phyloP scores from a whole-genome alignment of 2,329 filamentous ascomycete genomes.

The Cladosporium sp. region DNA sequence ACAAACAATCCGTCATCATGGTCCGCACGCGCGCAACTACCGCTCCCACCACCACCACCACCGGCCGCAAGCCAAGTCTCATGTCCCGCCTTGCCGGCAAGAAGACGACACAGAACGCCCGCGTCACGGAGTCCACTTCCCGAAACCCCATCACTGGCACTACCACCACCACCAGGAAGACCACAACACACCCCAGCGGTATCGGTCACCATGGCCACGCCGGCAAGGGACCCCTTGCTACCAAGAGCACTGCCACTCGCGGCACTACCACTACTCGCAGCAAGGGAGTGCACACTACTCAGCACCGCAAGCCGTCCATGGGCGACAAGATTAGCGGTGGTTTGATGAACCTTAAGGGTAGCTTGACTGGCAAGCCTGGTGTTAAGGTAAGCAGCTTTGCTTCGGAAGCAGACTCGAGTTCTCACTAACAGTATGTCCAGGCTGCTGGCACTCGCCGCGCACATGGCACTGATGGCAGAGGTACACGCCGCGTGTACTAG shows the following conservation, averaged over 20 bases:
- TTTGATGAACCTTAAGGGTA: constrained; percentile 71
- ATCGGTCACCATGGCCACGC: constrained; percentile 29
- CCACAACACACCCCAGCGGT: constrained; percentile 33
- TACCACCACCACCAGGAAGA: constrained; percentile 34
- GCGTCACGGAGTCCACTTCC: constrained; percentile 44
- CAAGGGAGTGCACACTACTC: constrained; percentile 45
- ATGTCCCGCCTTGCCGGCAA: constrained; percentile 55
- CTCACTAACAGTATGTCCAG: constrained; percentile 3
- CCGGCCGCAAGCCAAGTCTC: constrained; percentile 52
- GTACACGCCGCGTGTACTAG: constrained; percentile 24
- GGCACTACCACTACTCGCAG: constrained; percentile 46
- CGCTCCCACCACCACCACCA: constrained; percentile 25
- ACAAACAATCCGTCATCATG: constrained; percentile 19
- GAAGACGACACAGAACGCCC: constrained; percentile 40
- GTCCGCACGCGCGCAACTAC: constrained; percentile 24
- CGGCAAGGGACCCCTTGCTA: constrained; percentile 27
- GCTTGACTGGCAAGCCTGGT: constrained; percentile 66
- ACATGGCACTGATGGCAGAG: constrained; percentile 38
- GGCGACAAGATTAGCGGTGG: constrained; percentile 79
- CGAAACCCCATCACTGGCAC: constrained; percentile 43
- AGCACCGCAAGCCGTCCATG: constrained; percentile 66
- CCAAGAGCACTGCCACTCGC: constrained; percentile 24
- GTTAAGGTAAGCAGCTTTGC: constrained; percentile 58
- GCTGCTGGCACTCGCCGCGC: constrained; percentile 38
- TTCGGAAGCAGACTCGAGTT: background rate